These are phyloP conservation scores for Alternaria tenuissima DNA, from an alignment of 2,329 filamentous ascomycete genomes.

Conservation along the genomic window DNA sequence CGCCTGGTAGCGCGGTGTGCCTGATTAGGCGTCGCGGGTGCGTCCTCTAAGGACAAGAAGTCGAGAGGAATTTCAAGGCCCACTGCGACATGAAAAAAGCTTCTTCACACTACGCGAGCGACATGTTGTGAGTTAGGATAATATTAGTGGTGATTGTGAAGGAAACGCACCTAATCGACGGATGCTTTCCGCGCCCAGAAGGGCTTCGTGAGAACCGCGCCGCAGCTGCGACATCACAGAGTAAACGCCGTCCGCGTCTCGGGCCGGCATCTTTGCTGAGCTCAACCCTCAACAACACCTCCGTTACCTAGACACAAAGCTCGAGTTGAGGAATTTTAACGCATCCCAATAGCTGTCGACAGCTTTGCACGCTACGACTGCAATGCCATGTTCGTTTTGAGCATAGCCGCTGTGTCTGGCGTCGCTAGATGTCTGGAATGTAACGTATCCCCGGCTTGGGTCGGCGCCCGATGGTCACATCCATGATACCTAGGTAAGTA, in stretches of 20 bases:
- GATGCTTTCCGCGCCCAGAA: neutral
- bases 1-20: neutral
- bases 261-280: neutral
- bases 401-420: too few species aligned
- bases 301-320: neutral
- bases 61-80: neutral
- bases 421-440: too few species aligned
- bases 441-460: too few species aligned
- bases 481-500: too few species aligned
- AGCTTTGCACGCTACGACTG: too few species aligned
- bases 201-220: conserved; percentile 7
- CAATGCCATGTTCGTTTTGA: too few species aligned
- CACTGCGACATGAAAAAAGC: conserved; percentile 7
- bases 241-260: too few species aligned
- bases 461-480: too few species aligned
- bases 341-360: conserved; percentile 3
- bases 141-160: neutral
- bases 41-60: conserved; percentile 6
- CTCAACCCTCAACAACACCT: neutral
- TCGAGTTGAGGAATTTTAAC: neutral
- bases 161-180: neutral
- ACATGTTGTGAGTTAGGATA: neutral
- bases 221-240: neutral
- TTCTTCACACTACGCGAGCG: neutral
- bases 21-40: conserved; percentile 4